Base-by-base conservation (phyloP, 108 stramenopile species). In the Pseudonitzschia multiseries region DNA sequence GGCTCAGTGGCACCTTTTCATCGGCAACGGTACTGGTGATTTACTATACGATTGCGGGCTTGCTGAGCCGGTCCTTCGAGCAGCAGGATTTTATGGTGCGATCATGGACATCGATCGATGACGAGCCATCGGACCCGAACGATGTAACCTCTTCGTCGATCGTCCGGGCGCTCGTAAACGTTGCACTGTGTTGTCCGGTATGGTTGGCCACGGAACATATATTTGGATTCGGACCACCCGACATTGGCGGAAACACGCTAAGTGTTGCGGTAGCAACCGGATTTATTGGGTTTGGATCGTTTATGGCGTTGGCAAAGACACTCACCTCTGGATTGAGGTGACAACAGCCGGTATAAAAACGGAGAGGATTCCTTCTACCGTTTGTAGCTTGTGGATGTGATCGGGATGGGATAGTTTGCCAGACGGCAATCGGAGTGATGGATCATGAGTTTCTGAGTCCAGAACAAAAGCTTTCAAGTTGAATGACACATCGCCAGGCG, bases 1-100 rank as follows among this genome's bases (percentile, higher is more conserved):
- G 65, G 65, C 42, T 65, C 9, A 65, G 41, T 9, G 65, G 65
- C 13, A 65, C 65, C 36, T 65, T 65, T 65, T 65, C 65, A n/a
- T 65, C 65, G 0, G 65, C 65, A n/a, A 65, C 65, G 13, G 44
- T 65, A 6, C 24, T 65, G 24, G 65, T 65, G 43, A 43, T 65
- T 4, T 65, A 65, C n/a, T 65, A 32, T 13, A 43, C 41, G 1
- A n/a, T 65, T 12, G 65, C 65, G 15, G 65, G 65, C 24, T 43
- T 65, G 42, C 32, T 65, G 20, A 46, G 43, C 42, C 41, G 44
- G 18, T 24, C 43, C 1, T 65, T 24, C 42, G 65, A 65, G 32
- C 10, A 57, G 21, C 21, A 57, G 21, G 26, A 57, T n/a, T 42
- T 9, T 42, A n/a, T n/a, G n/a, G n/a, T n/a, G n/a, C 42, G 42